Evolutionary conservation across 1,284 basidiomycete genomes (phyloP), one percentile per base, ranked within the genome.

Genomic region (Ganoderma leucocontextum): DNA sequence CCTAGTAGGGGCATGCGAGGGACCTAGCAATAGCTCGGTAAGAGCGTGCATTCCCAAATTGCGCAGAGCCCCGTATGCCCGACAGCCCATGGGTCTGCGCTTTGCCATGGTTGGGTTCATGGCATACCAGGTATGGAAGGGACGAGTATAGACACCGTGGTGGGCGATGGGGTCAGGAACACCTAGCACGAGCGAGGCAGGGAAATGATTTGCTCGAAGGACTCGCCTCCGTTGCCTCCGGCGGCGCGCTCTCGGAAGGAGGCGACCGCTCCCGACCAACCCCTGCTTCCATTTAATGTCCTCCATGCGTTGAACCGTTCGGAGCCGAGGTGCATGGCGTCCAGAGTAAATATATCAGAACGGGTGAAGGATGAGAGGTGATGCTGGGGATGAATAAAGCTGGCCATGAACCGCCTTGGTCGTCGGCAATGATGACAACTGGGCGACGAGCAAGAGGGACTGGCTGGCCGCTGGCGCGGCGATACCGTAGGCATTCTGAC

Each of bases 1-100:
- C 52, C 66, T 17, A 25, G 36, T 53, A 35, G 38, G 61, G 19
- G 52, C 38, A 47, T 63, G 61, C 38, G 68, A 62, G 61, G 35
- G 55, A 36, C 68, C 68, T 63, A 44, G 65, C 65, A 64, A 66
- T 62, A 64, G 49, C 53, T 60, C 53, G 60, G 61, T 35, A 36
- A 9, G 36, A 42, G 39, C 53, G 60, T 29, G 47, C 53, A 59
- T 39, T 41, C 25, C 57, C 62, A 22, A 58, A 12, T n/a, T 49
- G 47, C 44, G 55, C 58, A 58, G 64, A 63, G 61, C 55, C 64
- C 57, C 67, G 67, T 63, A 52, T 68, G 53, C 58, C 66, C 64
- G 69, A 68, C 62, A 53, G 67, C 22, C 47, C 47, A 65, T 64
- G 59, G 66, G 25, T 70, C 63, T 67, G 63, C 47, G 59, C 52